Evolutionary conservation across 257 asterid species (phyloP), one percentile per base, ranked within the genome.

Genomic region (Coffea eugenioides): DNA sequence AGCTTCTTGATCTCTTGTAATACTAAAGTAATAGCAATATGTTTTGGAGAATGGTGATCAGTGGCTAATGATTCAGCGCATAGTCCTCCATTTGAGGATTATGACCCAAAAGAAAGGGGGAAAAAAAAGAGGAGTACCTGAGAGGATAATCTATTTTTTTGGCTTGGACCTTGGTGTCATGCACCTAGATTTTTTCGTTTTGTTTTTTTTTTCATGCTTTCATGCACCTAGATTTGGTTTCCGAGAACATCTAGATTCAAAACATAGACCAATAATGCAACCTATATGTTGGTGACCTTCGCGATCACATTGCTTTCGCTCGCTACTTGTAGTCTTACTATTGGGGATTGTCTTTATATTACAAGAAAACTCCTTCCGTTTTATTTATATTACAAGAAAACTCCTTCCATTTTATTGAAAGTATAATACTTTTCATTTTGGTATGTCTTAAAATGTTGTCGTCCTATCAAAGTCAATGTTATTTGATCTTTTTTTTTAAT

Each of bases 181-280:
- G 48, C 49, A 41, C 64, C 62, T 56, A 14, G 54, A 61, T 15
- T 41, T 45, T 54, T 13, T 74, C 11, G 43, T 43, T 25, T 20
- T 46, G 61, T 61, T 57, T 23, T 23, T 39, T 23, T 68, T 16
- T 71, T 71, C 11, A 39, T 39, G 73, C 68, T 20, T 68, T 45
- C 65, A 59, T 62, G 51, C 51, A 41, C 64, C 65, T 61, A 59
- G 71, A 41, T 79, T 65, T 67, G 43, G 79, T 25, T 23, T 74
- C 43, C 54, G 41, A 67, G 51, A 41, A 54, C 36, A 36, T 69
- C 80, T 52, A 80, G 70, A 65, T 65, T 27, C 21, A 27, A 3
- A 0, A 25, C 34, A 3, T 23, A 59, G 20, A 56, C 7, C 1
- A 20, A 62, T 59, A 62, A 25, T 62, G 4, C 15, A 4, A 9